Percentiles rank a stretch among this genome's conserved stretches.
Evolutionary conservation across 352 stramenopile genomes (phyloP).

Genomic region (Phytopythium cucurbitacearum): DNA sequence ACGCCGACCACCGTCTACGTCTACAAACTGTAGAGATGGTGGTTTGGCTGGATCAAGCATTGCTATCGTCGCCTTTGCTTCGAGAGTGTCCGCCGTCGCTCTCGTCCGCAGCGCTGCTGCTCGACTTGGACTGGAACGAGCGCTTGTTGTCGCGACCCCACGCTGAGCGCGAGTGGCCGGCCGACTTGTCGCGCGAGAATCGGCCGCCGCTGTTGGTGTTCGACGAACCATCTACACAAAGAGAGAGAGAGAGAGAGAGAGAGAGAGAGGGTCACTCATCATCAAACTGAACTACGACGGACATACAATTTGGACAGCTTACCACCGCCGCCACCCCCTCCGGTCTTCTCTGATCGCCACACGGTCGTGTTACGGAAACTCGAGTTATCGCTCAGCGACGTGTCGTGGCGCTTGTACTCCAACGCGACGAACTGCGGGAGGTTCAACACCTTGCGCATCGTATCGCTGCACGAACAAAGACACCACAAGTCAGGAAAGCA

Average conservation of each 20-base stretch:
- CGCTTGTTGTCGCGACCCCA: constrained; percentile 66
- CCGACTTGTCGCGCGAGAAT: constrained; percentile 46
- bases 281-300: neutral
- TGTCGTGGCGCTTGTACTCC: constrained; percentile 92
- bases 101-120: constrained; percentile 21
- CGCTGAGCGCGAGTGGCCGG: constrained; percentile 34
- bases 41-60: constrained; percentile 1
- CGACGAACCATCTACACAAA: constrained; percentile 1
- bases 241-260: neutral
- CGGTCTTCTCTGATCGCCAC: constrained; percentile 62
- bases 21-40: too few relatives aligned
- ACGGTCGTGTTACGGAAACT: constrained; percentile 78
- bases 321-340: constrained; percentile 21
- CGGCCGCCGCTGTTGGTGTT: constrained; percentile 27
- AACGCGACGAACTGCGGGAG: constrained; percentile 88
- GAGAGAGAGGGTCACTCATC: neutral
- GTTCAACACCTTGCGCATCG: constrained; percentile 87
- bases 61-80: constrained; percentile 29
- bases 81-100: constrained; percentile 24
- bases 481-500: neutral
- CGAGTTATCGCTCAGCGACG: constrained; percentile 76
- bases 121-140: constrained; percentile 36
- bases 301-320: neutral
- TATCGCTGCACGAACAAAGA: constrained; percentile 45
- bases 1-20: too few relatives aligned